phyloP scores from a whole-genome alignment of 495 filamentous ascomycete species.

The Emericellopsis terricola region DNA sequence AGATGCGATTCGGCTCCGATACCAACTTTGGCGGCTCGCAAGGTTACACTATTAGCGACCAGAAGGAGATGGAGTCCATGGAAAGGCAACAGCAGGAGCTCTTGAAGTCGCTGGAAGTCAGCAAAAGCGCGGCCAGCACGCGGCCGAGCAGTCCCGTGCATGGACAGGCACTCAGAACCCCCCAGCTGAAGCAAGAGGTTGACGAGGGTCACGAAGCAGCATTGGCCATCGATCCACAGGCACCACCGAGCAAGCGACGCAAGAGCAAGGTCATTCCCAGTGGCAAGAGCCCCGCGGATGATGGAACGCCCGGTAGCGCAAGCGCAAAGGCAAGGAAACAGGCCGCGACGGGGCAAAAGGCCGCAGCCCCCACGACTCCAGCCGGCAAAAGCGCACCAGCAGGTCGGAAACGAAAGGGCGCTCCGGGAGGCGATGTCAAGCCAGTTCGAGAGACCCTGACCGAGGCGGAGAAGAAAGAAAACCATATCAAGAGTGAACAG shows the following conservation, averaged over 20 bases:
- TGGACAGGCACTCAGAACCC: constrained; percentile 16
- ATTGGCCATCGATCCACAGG: constrained; percentile 19
- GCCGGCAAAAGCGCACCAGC: not conserved
- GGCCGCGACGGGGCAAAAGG: constrained; percentile 4
- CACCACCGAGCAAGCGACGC: constrained; percentile 21
- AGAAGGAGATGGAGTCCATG: constrained; percentile 36
- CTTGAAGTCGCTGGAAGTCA: constrained; percentile 34
- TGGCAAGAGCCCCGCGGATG: constrained; percentile 9
- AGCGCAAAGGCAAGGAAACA: not conserved
- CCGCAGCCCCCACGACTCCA: constrained; percentile 1
- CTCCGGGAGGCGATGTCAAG: constrained; percentile 20
- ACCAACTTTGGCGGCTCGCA: constrained; percentile 34
- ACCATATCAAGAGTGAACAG: constrained; percentile 81
- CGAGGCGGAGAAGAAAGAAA: constrained; percentile 68
- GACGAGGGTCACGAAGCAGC: constrained; percentile 3
- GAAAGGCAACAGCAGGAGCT: constrained; percentile 32
- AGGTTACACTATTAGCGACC: constrained; percentile 34
- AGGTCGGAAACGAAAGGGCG: constrained; percentile 9
- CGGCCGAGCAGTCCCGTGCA: constrained; percentile 37
- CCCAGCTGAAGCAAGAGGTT: not conserved
- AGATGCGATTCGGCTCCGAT: constrained; percentile 51
- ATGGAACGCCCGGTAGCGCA: not conserved
- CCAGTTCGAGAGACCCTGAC: constrained; percentile 55
- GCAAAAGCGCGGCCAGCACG: constrained; percentile 33
- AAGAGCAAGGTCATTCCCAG: constrained; percentile 25